Evolutionary conservation across 2,329 filamentous ascomycete genomes (phyloP).

Genomic region (Calonectria multiphialidica): DNA sequence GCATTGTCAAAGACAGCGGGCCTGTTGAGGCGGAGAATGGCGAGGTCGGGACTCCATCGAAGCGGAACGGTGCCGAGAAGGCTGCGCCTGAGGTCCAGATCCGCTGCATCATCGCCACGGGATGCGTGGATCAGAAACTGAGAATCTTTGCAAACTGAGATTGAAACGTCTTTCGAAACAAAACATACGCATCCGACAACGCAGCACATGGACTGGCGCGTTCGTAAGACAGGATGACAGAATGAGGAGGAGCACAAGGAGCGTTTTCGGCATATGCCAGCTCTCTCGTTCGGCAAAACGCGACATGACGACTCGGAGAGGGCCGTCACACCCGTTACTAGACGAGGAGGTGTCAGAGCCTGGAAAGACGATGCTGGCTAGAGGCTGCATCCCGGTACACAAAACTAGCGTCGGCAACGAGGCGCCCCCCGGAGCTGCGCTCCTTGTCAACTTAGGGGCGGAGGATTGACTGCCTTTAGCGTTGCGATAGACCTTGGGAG

Average conservation of each 20-base stretch:
- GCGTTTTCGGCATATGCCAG: not conserved
- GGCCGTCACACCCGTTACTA: not conserved
- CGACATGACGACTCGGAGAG: conserved; percentile 1
- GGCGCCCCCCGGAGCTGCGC: not conserved
- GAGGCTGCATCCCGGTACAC: conserved; percentile 8
- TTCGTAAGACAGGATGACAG: not conserved
- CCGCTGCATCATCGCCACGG: conserved; percentile 26
- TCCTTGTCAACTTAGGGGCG: not conserved
- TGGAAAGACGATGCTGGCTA: conserved; percentile 8
- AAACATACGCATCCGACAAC: not conserved
- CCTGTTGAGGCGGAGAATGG: conserved; percentile 31
- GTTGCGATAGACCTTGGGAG: conserved; percentile 23
- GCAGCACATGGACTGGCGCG: not conserved
- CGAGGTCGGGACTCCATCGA: conserved; percentile 35
- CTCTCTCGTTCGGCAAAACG: conserved; percentile 4
- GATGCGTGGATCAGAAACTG: conserved; percentile 24
- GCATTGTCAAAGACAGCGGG: conserved; percentile 39
- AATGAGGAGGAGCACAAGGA: conserved; percentile 8
- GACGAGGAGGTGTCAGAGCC: not conserved
- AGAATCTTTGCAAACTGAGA: conserved; percentile 27
- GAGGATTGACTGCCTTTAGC: conserved; percentile 22
- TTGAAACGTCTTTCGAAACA: not conserved
- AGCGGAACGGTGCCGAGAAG: conserved; percentile 25
- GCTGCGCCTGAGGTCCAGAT: conserved; percentile 18
- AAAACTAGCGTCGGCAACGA: not conserved